Evolutionary conservation across 2,329 filamentous ascomycete genomes (phyloP), one percentile per base, ranked within the genome.

Genomic region (Colletotrichum tamarilloi): DNA sequence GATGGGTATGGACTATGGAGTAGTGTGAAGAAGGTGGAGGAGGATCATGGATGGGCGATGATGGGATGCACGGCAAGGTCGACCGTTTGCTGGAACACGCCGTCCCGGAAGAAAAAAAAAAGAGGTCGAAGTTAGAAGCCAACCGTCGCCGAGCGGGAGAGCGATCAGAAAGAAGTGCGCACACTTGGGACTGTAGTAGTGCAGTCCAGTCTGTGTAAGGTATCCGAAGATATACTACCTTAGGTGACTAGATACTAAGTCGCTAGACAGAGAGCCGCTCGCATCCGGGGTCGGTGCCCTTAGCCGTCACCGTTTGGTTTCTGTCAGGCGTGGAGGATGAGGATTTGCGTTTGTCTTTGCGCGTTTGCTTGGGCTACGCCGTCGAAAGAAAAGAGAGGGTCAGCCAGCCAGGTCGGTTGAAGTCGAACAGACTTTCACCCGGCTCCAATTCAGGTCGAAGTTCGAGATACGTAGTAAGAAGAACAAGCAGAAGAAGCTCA

Each of bases 31-130:
- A 63, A 26, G 49, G 62, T 14, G n/a, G 46, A 16, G 62, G 52
- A 49, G 42, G 35, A 52, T 32, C 35, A 52, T 49, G 24, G 38
- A 62, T 62, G 35, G 35, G 60, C 26, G 60, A 52, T 52, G 38
- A 67, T 67, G 64, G 55, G 32, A 58, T 30, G 55, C 28, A 42
- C 42, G 42, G 38, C 14, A 38, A 52, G 32, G 35, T 67, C 53
- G 64, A 58, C 60, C 71, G 71, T 71, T 71, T 71, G 67, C 52
- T 73, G 71, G 71, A 73, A 71, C 67, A 71, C 71, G 62, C 71
- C 71, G 71, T 46, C 62, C 38, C 58, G 42, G 26, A 1, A 1
- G 4, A 26, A 26, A 4, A 26, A 38, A 67, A 56, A 8, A 68
- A 30, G 60, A 64, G 62, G 30, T 55, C 19, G 46, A 64, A 30